These are phyloP conservation scores for Suillus alpinus DNA, from an alignment of 768 basidiomycete genomes.

Conservation along the genomic window DNA sequence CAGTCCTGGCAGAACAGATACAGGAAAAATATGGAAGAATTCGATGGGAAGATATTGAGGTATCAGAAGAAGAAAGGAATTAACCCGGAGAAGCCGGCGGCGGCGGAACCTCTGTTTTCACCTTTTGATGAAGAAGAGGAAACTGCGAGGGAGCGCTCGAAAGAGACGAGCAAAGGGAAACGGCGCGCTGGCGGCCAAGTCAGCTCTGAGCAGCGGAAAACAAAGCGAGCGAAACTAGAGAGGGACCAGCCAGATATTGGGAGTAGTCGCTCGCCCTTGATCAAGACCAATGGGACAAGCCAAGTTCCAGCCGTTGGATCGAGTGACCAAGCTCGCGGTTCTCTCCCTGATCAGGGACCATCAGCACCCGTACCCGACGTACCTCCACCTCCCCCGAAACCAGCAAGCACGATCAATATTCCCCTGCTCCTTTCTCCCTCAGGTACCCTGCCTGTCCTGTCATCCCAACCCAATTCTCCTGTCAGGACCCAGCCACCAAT, in stretches of 20 bases:
- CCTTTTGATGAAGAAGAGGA: background rate
- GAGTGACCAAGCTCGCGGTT: background rate
- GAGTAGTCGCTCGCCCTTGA: background rate
- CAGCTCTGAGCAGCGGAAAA: background rate
- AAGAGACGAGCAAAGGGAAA: background rate
- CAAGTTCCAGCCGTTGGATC: background rate
- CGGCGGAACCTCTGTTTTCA: background rate
- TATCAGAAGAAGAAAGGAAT: slow-evolving; percentile 36
- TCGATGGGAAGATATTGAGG: slow-evolving; percentile 40
- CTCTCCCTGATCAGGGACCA: background rate
- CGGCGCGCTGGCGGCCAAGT: background rate
- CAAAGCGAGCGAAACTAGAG: slow-evolving; percentile 3
- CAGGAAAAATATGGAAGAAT: slow-evolving; percentile 38
- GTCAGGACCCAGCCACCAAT: background rate
- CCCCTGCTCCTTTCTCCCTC: background rate
- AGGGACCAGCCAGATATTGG: background rate
- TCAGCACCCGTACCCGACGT: background rate
- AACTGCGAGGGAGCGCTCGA: background rate
- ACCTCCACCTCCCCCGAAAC: background rate
- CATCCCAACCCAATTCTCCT: slow-evolving; percentile 1
- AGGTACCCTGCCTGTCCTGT: slow-evolving; percentile 1
- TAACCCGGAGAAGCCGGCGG: background rate
- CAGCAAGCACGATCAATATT: background rate
- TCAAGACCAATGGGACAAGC: background rate
- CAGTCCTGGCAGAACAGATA: slow-evolving; percentile 69